Evolutionary conservation across 257 asterid species (phyloP), one percentile per base, ranked within the genome.

Genomic region (Jasminum sambac): DNA sequence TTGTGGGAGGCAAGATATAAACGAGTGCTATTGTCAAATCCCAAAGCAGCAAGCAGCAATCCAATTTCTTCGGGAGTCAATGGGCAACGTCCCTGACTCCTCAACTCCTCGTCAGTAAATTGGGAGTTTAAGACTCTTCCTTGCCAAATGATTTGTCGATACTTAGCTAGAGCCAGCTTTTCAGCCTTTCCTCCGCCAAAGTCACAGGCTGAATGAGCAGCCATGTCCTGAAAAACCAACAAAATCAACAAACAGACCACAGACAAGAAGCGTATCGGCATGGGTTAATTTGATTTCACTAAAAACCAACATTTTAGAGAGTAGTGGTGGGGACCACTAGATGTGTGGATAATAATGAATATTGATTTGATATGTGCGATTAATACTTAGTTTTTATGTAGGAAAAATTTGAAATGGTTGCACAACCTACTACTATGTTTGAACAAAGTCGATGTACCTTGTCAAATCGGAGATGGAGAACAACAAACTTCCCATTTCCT

Each of bases 121-220:
- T 95, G 98, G 42, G 99, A 95, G 78, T 95, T 95, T 46, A 95
- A 61, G 67, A 95, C 98, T 76, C 99, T 81, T 71, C 99, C 99
- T 61, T 90, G 97, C 99, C 99, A 95, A 59, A 91, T 87, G 65
- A 91, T 88, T 81, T 95, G 99, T 30, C 99, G 80, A 55, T 95
- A 95, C 87, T 91, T 91, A 34, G 99, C 99, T 65, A 95, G 84
- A 62, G 99, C 93, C 76, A 95, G 69, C 74, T 95, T 95, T 79
- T 95, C 99, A 50, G 95, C 96, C 81, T 91, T 95, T 24, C 99
- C 99, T 17, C 99, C 99, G 66, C 99, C 99, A 79, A 95, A 95
- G 82, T 95, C 99, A 21, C 99, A 95, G 17, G 99, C 98, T 21
- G 99, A 91, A 85, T 91, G 99, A 43, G 99, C 99, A 70, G 99